Base-by-base conservation (phyloP, 2,329 filamentous ascomycete species). In the Hymenoscyphus fructigenus region DNA sequence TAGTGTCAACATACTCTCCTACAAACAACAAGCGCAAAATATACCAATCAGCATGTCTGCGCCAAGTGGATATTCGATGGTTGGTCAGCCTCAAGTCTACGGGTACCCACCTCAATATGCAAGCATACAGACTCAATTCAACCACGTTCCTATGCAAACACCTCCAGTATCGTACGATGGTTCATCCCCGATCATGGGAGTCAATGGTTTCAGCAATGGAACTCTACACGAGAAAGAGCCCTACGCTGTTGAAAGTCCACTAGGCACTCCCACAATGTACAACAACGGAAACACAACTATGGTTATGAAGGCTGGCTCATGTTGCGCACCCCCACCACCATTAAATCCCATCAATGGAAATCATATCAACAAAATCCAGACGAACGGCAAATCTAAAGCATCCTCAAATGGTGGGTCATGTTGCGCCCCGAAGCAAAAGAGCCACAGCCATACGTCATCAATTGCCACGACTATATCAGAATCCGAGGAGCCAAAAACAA, bases 1-100 rank as follows among this genome's bases (percentile, higher is more conserved):
- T 68, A 81, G 80, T 65, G 72, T 85, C 65, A 86, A 85, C 70
- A 75, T 85, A 58, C 63, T 83, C 57, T 74, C 79, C 2, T 72
- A 76, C 50, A 72, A 75, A 34, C 44, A 61, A 55, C 47, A 74
- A 69, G 20, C 7, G 1, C 74, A 69, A 67, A 66, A 62, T 61
- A 65, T 67, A 66, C 68, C 59, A 68, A 65, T 65, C 53, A 32
- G 66, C 70, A 70, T 60, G 34, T n/a, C 36, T 28, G 64, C 66
- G 63, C 69, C 60, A 53, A 73, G 67, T 50, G 68, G 61, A 63
- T 76, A 70, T 56, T 61, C 63, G 23, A 64, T 68, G 64, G 41
- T 68, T 9, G 65, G 50, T 60, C 61, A 66, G 14, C 60, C 68
- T 56, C 70, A 65, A 38, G 55, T 60, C 10, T 73, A 73, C 57